Evolutionary conservation across 2,329 filamentous ascomycete species (phyloP), one percentile per base, ranked within the genome.

Genomic region (Pseudopithomyces maydicus): DNA sequence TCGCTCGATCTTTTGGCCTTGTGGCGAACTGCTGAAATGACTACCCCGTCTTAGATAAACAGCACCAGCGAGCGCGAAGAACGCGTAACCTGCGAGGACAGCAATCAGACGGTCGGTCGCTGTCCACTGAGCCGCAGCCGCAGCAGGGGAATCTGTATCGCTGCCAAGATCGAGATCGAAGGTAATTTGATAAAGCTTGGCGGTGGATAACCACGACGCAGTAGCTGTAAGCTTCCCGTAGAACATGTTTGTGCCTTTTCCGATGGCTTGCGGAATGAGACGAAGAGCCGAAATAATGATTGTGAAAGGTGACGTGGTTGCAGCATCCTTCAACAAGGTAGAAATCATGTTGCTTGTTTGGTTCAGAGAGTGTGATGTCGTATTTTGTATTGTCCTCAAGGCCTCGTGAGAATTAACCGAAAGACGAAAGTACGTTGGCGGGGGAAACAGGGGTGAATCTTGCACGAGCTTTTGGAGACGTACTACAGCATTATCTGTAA

Each of bases 81-180:
- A 88, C 0, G 87, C 71, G 72, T 99, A 99, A 12, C 95, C 95
- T 46, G 89, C 83, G 1, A 92, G 67, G 38, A 97, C 90, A 14
- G 94, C 92, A 78, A 88, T 81, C n/a, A 83, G 75, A 22, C 87
- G 81, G 72, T 90, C 87, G 56, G 72, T 75, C 6, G 79, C 74
- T 50, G 74, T 81, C 78, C 81, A 82, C 29, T 69, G 64, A 38
- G 82, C 80, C 5, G 76, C 52, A n/a, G 70, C 55, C 22, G 59
- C 57, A 46, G 67, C 66, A n/a, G 63, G 51, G 11, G 60, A 47
- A 8, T 61, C 61, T 1, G 60, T 59, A 39, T 65, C 68, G 19
- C 62, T 57, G 1, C 69, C 65, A 11, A 71, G 48, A 41, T 72
- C 66, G 6, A 75, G 47, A 52, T 76, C 66, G 8, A 75, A 64